Conservation (phyloP, 768 basidiomycete species). For the Thelephora aurantiotincta region DNA sequence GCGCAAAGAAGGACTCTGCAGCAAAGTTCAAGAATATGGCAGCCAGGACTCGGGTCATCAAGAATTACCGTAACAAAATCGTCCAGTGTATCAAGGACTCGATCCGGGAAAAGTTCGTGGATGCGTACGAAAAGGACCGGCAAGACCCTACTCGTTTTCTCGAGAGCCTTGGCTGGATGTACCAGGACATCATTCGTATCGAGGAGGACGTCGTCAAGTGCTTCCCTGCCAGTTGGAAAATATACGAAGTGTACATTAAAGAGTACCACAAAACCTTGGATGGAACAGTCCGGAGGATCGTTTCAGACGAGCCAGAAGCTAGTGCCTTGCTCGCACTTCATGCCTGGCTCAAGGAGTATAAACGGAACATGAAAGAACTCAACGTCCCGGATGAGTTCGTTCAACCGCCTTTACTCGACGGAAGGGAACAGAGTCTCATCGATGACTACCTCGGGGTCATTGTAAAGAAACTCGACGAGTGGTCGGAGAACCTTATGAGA, state of each 20-base stretch:
- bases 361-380: slow-evolving; percentile 89
- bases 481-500: slow-evolving; percentile 89
- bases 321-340: slow-evolving; percentile 73
- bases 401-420: slow-evolving; percentile 85
- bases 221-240: slow-evolving; percentile 88
- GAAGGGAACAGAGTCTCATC: slow-evolving; percentile 85
- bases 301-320: slow-evolving; percentile 73
- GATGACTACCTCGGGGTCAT: slow-evolving; percentile 93
- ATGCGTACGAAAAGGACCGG: slow-evolving; percentile 46
- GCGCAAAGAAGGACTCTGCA: slow-evolving; percentile 84
- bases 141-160: slow-evolving; percentile 62
- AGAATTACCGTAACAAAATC: slow-evolving; percentile 89
- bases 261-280: slow-evolving; percentile 86
- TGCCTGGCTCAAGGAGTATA: slow-evolving; percentile 94
- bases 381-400: slow-evolving; percentile 68
- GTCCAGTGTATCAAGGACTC: slow-evolving; percentile 68
- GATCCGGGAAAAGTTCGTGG: slow-evolving; percentile 57
- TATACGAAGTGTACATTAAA: slow-evolving; percentile 68
- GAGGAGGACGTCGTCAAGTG: slow-evolving; percentile 81
- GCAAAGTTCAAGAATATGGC: slow-evolving; percentile 89
- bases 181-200: slow-evolving; percentile 88
- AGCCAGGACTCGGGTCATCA: slow-evolving; percentile 84
- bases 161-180: slow-evolving; percentile 75
- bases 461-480: slow-evolving; percentile 91
- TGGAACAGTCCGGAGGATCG: slow-evolving; percentile 51